phyloP scores from a whole-genome alignment of 2,329 filamentous ascomycete genomes.

The Colletotrichum navitas region DNA sequence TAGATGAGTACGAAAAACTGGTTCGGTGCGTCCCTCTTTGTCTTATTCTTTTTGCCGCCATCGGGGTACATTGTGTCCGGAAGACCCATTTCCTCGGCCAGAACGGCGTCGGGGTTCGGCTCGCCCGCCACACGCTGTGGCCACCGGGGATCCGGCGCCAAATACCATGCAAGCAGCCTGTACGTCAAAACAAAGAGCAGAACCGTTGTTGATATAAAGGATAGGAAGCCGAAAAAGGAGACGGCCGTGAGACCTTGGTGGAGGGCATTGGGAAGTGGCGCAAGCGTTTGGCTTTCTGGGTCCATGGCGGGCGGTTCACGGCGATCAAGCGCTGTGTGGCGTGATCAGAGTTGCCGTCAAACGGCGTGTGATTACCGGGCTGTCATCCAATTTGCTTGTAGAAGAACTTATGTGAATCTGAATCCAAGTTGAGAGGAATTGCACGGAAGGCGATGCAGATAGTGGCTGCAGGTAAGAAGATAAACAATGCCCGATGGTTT shows the following conservation, averaged over 20 bases:
- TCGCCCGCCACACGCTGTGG: slow-evolving; percentile 47
- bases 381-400: slow-evolving; percentile 12
- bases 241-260: slow-evolving; percentile 54
- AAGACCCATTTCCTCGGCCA: slow-evolving; percentile 43
- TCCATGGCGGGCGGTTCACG: slow-evolving; percentile 27
- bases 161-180: slow-evolving; percentile 53
- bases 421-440: neutral
- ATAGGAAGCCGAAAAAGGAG: slow-evolving; percentile 52
- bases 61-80: slow-evolving; percentile 45
- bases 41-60: slow-evolving; percentile 37
- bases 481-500: slow-evolving; percentile 11
- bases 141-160: slow-evolving; percentile 43
- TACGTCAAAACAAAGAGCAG: slow-evolving; percentile 52
- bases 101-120: slow-evolving; percentile 50
- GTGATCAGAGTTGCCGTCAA: slow-evolving; percentile 1
- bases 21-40: slow-evolving; percentile 52
- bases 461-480: slow-evolving; percentile 26
- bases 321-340: slow-evolving; percentile 11
- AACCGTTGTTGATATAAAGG: slow-evolving; percentile 51
- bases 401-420: neutral
- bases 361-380: slow-evolving; percentile 11
- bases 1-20: slow-evolving; percentile 72
- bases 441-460: neutral
- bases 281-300: slow-evolving; percentile 45
- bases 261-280: slow-evolving; percentile 52